Evolutionary conservation across 1,139 yeast genomes (phyloP).

Genomic region (Zygoascus sp.): DNA sequence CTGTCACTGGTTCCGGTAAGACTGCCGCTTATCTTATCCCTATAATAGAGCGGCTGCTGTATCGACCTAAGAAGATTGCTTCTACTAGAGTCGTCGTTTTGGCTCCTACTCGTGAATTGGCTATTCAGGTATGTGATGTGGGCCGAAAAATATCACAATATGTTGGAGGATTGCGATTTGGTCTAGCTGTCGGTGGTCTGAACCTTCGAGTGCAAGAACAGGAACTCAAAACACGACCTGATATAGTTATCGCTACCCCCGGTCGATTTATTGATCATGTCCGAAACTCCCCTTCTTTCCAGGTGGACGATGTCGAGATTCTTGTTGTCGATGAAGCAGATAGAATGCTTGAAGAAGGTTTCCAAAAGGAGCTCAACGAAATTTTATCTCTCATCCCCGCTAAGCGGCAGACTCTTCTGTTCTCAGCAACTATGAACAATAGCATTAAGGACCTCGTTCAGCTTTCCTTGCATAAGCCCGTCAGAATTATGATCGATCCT

Average conservation of each 20-base stretch:
- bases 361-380: constrained; percentile 90
- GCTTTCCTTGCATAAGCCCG: constrained; percentile 83
- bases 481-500: constrained; percentile 92
- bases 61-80: constrained; percentile 79
- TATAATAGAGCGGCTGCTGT: constrained; percentile 82
- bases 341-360: constrained; percentile 98
- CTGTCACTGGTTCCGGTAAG: constrained; percentile 98
- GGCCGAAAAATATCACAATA: constrained; percentile 79
- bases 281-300: constrained; percentile 88
- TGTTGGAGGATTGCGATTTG: constrained; percentile 71
- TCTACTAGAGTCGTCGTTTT: constrained; percentile 86
- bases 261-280: constrained; percentile 97
- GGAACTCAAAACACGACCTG: constrained; percentile 86
- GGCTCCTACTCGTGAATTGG: constrained; percentile 96
- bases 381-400: constrained; percentile 81
- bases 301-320: constrained; percentile 86
- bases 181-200: constrained; percentile 96
- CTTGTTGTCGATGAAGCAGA: constrained; percentile 97
- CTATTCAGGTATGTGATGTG: constrained; percentile 92
- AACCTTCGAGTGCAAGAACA: constrained; percentile 93
- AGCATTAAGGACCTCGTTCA: constrained; percentile 83
- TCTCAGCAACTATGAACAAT: constrained; percentile 97
- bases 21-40: constrained; percentile 98
- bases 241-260: constrained; percentile 93
- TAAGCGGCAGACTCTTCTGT: constrained; percentile 87